Percentiles rank a stretch among this genome's conserved stretches.
Conservation (phyloP, 1,139 yeast species). For the Hyphopichia fennica region DNA sequence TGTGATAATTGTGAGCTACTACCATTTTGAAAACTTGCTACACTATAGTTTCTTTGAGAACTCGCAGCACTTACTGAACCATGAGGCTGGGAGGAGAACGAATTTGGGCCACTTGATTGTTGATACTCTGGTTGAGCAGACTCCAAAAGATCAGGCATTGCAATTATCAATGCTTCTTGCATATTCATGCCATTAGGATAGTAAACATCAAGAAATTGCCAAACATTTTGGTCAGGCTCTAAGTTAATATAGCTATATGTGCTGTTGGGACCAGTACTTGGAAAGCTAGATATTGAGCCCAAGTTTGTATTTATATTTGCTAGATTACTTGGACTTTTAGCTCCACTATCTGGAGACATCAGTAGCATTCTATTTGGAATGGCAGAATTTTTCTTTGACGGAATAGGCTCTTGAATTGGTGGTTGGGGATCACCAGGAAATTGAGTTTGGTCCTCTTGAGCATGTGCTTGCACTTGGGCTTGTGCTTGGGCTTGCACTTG, state of each 20-base stretch:
- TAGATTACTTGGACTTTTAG: constrained; percentile 3
- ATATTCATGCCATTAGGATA: constrained; percentile 71
- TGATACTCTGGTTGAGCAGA: background rate
- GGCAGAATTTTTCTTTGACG: constrained; percentile 6
- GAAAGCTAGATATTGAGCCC: background rate
- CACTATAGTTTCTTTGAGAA: background rate
- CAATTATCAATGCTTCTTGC: constrained; percentile 66
- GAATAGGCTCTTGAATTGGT: constrained; percentile 2
- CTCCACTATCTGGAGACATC: constrained; percentile 11
- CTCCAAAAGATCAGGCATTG: constrained; percentile 26
- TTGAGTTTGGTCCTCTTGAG: background rate
- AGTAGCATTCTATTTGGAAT: constrained; percentile 3
- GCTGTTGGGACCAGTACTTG: background rate
- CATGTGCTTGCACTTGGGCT: background rate
- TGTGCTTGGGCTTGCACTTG: constrained; percentile 3
- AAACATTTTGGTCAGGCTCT: constrained; percentile 67
- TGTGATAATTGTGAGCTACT: constrained; percentile 1
- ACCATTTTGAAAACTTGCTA: background rate
- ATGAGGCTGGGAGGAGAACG: background rate
- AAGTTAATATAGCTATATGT: constrained; percentile 27
- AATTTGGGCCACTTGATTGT: background rate
- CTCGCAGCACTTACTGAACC: background rate
- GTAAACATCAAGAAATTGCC: constrained; percentile 56
- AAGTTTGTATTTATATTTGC: background rate
- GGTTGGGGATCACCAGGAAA: background rate